Evolutionary conservation across 2,329 filamentous ascomycete genomes (phyloP).

Genomic region (Microsporum ferrugineum): DNA sequence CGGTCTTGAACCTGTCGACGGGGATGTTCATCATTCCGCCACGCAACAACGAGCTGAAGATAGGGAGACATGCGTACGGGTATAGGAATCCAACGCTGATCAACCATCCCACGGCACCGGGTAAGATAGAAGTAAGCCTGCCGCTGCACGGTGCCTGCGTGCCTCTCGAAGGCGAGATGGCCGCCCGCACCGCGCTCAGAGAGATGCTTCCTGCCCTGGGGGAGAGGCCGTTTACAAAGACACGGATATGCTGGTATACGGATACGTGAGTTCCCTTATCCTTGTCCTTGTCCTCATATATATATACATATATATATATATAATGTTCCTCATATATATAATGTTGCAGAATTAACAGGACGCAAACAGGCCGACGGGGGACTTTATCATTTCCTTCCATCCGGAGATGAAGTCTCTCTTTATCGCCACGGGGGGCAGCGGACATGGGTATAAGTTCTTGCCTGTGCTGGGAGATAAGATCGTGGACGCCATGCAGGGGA

Average conservation of each 20-base stretch:
- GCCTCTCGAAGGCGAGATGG: conserved; percentile 48
- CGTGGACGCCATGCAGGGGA: conserved; percentile 36
- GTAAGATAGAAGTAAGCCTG: conserved; percentile 25
- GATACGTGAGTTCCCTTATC: conserved; percentile 43
- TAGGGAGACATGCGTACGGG: conserved; percentile 58
- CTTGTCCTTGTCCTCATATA: too few relatives aligned
- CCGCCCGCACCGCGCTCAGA: conserved; percentile 50
- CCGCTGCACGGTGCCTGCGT: conserved; percentile 29
- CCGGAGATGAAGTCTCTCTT: conserved; percentile 44
- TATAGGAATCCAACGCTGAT: conserved; percentile 41
- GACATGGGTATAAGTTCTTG: conserved; percentile 46
- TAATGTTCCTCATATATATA: background rate
- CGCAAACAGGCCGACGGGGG: conserved; percentile 42
- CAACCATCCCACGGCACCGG: conserved; percentile 15
- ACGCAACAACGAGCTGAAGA: conserved; percentile 49
- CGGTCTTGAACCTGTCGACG: conserved; percentile 40
- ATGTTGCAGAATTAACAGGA: background rate
- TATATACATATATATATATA: background rate
- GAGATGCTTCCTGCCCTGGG: conserved; percentile 52
- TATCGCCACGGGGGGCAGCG: conserved; percentile 42
- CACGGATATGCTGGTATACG: conserved; percentile 63
- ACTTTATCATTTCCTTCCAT: conserved; percentile 62
- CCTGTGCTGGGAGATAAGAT: conserved; percentile 44
- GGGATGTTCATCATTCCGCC: conserved; percentile 48
- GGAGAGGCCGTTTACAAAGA: conserved; percentile 49